Base-by-base conservation (phyloP, 2,329 filamentous ascomycete species). In the Gnomoniopsis sp. region DNA sequence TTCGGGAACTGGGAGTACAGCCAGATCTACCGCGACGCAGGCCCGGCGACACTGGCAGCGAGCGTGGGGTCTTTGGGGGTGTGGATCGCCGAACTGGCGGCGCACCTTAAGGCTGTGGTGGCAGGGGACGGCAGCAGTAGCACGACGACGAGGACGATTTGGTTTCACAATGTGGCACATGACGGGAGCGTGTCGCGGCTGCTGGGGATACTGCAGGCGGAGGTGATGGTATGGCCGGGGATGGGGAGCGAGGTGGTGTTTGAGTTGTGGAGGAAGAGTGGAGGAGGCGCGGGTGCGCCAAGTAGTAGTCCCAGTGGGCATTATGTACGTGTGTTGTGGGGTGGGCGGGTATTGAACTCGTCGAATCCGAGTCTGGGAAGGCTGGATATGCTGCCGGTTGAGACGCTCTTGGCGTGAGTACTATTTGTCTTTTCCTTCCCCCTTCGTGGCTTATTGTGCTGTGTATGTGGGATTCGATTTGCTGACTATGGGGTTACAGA, bases 191-290 rank as follows among this genome's bases (percentile, higher is more conserved):
- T 93, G 7, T 85, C 87, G 12, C 75, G 85, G 2, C 66, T 93
- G 7, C 75, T 95, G 22, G 84, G 84, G 2, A 80, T 93, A 17
- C 69, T 95, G 67, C 90, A 93, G 73, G 67, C 89, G 1, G 86
- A 91, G 22, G 71, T 78, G 54, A 93, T 93, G 89, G 85, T 91
- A 1, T 93, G 90, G 90, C 90, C 90, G 0, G 90, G 90, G 0
- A 92, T 93, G 89, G 90, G 90, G 0, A 79, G 84, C 11, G 90
- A 93, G 73, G 78, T 93, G 0, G 83, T 92, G 0, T 91, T 93
- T 68, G 90, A 93, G 74, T 68, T 93, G 33, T 92, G 86, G 66
- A 75, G 75, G 65, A 69, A 70, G 46, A 57, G 23, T 17, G 26
- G 22, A 4, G 55, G 30, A 51, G 62, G 11, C 53, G 63, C 53